Conservation (phyloP, 2,329 filamentous ascomycete genomes). For the Ceratocystis huliohia region DNA sequence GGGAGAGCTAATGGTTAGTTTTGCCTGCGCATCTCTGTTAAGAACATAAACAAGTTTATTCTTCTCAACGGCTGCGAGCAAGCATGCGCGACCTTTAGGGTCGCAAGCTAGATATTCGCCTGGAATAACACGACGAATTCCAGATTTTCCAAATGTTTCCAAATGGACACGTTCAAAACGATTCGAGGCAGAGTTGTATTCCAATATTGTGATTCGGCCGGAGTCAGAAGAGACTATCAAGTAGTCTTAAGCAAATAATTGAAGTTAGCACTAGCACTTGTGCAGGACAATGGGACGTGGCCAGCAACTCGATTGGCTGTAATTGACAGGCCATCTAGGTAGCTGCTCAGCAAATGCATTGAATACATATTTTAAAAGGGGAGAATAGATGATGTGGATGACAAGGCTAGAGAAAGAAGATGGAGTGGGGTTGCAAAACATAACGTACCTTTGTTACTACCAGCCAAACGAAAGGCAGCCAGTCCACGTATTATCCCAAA, state of each 20-base stretch:
- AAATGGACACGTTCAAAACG: conserved; percentile 80
- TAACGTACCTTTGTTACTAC: conserved; percentile 83
- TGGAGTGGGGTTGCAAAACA: conserved; percentile 22
- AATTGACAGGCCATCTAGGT: conserved; percentile 12
- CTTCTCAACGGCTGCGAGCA: conserved; percentile 92
- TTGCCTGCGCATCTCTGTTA: conserved; percentile 86
- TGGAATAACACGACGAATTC: conserved; percentile 80
- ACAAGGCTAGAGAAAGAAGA: neutral
- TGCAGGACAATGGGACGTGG: neutral
- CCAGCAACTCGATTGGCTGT: conserved; percentile 12
- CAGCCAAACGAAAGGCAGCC: conserved; percentile 79
- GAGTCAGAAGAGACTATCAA: conserved; percentile 93
- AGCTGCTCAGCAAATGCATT: conserved; percentile 18
- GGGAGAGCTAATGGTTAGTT: conserved; percentile 92
- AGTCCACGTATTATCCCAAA: conserved; percentile 91
- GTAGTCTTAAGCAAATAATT: conserved; percentile 53
- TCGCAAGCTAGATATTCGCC: conserved; percentile 94
- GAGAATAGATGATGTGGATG: neutral
- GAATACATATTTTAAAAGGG: neutral
- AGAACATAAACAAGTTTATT: conserved; percentile 99
- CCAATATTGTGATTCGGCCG: conserved; percentile 83
- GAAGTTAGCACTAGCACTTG: conserved; percentile 24
- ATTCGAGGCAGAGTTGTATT: conserved; percentile 78
- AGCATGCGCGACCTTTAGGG: conserved; percentile 85
- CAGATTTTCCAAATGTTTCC: conserved; percentile 97